These are phyloP conservation scores for Dendrocalamus latiflorus DNA, from an alignment of 202 grass and related monocot genomes.

Conservation along the genomic window DNA sequence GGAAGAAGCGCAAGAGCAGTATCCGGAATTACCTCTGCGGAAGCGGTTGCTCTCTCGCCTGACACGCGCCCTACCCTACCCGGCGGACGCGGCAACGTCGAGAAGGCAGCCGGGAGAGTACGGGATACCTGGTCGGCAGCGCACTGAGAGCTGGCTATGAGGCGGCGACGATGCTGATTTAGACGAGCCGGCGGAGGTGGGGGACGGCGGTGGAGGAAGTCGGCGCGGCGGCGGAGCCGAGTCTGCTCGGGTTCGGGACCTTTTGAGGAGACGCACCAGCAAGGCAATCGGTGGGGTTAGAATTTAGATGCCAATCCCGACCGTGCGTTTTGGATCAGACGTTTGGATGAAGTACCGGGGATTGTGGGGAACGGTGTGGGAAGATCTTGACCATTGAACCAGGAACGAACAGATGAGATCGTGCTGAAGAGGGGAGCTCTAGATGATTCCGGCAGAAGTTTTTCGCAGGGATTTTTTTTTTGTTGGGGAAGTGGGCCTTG, in stretches of 20 bases:
- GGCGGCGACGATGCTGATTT: too few species aligned
- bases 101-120: background rate
- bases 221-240: background rate
- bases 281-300: background rate
- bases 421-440: too few species aligned
- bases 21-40: background rate
- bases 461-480: too few species aligned
- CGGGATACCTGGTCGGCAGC: too few species aligned
- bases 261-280: background rate
- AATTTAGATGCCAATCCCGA: background rate
- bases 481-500: too few species aligned
- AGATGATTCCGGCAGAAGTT: too few species aligned
- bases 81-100: background rate
- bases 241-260: background rate
- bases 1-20: background rate
- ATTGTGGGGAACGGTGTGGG: background rate
- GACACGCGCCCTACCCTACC: background rate
- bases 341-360: background rate
- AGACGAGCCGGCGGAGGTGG: too few species aligned
- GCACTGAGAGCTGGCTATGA: too few species aligned
- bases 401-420: background rate
- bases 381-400: background rate
- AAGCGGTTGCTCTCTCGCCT: background rate
- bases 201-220: too few species aligned
- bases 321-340: background rate